Conservation (phyloP, 2,329 filamentous ascomycete genomes). For the Aspergillus niger region DNA sequence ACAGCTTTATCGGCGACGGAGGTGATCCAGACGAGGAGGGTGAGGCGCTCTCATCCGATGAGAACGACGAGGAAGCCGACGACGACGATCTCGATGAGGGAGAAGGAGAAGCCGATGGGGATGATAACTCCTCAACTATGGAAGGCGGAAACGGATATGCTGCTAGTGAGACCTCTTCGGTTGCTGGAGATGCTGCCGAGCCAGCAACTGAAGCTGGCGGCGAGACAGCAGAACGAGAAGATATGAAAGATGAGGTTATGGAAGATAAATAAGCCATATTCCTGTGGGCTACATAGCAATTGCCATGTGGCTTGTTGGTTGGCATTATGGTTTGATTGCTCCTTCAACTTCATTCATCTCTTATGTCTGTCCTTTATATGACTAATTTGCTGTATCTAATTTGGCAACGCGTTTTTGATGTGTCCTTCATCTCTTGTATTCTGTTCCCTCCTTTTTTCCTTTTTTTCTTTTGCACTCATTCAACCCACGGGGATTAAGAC, state of each 20-base stretch:
- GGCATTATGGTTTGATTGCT: not conserved
- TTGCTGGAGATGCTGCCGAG: slow-evolving; percentile 22
- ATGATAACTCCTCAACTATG: slow-evolving; percentile 37
- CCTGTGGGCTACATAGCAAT: not conserved
- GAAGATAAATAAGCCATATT: slow-evolving; percentile 23
- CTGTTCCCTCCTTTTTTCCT: not conserved
- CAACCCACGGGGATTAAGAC: not conserved
- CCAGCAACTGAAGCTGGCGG: slow-evolving; percentile 7
- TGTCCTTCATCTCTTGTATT: not conserved
- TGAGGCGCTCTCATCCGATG: slow-evolving; percentile 32
- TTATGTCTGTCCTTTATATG: slow-evolving; percentile 2
- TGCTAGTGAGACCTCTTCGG: slow-evolving; percentile 36
- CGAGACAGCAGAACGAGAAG: slow-evolving; percentile 13
- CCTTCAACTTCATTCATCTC: slow-evolving; percentile 1
- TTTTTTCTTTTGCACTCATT: not conserved
- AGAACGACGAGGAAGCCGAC: slow-evolving; percentile 28
- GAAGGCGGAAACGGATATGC: slow-evolving; percentile 37
- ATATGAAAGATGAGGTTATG: slow-evolving; percentile 31
- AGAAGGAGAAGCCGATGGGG: slow-evolving; percentile 30
- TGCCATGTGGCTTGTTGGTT: not conserved
- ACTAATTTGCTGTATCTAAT: not conserved
- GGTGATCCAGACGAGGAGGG: slow-evolving; percentile 28
- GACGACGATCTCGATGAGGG: slow-evolving; percentile 43
- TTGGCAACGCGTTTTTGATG: not conserved
- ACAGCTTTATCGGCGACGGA: slow-evolving; percentile 30